Percentiles rank a stretch among this genome's conserved stretches.
Conservation (phyloP, 2,329 filamentous ascomycete genomes). For the Colletotrichum acutatum region DNA sequence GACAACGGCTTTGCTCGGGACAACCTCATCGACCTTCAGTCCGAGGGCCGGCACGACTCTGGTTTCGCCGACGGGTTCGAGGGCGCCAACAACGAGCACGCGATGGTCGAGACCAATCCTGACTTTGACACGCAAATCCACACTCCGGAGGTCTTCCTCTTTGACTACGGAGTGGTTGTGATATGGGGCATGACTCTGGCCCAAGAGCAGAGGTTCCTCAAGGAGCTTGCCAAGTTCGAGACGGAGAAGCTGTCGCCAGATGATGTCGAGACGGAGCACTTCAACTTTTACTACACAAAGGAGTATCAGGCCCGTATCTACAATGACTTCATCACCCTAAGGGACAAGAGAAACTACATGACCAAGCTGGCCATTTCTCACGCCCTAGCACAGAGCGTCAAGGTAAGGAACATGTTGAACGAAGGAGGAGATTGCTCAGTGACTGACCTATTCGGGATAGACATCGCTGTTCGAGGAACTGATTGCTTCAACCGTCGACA, state of each 20-base stretch:
- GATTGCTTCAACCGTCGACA: conserved; percentile 91
- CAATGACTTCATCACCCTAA: conserved; percentile 97
- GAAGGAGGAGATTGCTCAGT: not conserved
- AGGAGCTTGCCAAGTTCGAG: conserved; percentile 95
- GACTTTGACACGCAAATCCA: conserved; percentile 91
- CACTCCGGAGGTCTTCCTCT: conserved; percentile 94
- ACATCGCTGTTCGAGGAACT: conserved; percentile 97
- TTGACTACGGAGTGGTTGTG: conserved; percentile 97
- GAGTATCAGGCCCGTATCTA: conserved; percentile 99
- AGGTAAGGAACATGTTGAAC: conserved; percentile 61
- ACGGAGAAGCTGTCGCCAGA: conserved; percentile 88
- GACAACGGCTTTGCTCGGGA: conserved; percentile 65
- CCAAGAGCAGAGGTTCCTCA: conserved; percentile 90
- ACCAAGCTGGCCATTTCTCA: conserved; percentile 97
- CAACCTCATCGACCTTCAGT: conserved; percentile 71
- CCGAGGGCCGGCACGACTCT: conserved; percentile 47
- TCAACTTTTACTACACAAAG: conserved; percentile 99
- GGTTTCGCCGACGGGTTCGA: conserved; percentile 45
- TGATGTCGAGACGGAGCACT: conserved; percentile 94
- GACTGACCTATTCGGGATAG: conserved; percentile 48
- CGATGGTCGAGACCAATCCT: conserved; percentile 59
- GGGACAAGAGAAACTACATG: conserved; percentile 98
- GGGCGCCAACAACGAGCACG: conserved; percentile 39
- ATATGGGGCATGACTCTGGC: conserved; percentile 97
- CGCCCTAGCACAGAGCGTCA: conserved; percentile 94